phyloP scores from a whole-genome alignment of 129 eudicot species.

The Oenanthe sinensis region DNA sequence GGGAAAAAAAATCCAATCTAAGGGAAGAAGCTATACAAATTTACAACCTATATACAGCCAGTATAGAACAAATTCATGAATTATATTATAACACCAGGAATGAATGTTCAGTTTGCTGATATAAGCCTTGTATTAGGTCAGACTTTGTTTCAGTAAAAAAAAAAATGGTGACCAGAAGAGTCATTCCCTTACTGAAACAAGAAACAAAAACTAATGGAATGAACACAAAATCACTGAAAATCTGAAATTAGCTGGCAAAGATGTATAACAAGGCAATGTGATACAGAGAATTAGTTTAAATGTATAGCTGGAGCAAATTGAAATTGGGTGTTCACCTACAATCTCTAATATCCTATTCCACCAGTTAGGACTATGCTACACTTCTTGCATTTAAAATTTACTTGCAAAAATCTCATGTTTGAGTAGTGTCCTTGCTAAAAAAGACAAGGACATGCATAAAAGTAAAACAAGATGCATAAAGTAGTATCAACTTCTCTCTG shows the following conservation, averaged over 20 bases:
- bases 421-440: not conserved
- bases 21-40: not conserved
- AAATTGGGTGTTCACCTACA: not conserved
- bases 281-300: not conserved
- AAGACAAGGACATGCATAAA: not conserved
- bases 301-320: not conserved
- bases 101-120: not conserved
- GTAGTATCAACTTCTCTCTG: not conserved
- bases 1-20: not conserved
- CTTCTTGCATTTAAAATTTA: not conserved
- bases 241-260: not conserved
- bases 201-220: not conserved
- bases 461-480: not conserved
- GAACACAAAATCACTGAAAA: not conserved
- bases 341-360: not conserved
- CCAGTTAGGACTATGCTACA: not conserved
- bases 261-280: not conserved
- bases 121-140: not conserved
- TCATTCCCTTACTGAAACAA: not conserved
- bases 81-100: not conserved
- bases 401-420: not conserved
- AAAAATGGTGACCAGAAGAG: not conserved
- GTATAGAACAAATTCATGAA: not conserved
- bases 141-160: not conserved
- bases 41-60: not conserved